These are phyloP conservation scores for Stephanodiscus minutulus DNA, from an alignment of 108 stramenopile species.

Conservation along the genomic window DNA sequence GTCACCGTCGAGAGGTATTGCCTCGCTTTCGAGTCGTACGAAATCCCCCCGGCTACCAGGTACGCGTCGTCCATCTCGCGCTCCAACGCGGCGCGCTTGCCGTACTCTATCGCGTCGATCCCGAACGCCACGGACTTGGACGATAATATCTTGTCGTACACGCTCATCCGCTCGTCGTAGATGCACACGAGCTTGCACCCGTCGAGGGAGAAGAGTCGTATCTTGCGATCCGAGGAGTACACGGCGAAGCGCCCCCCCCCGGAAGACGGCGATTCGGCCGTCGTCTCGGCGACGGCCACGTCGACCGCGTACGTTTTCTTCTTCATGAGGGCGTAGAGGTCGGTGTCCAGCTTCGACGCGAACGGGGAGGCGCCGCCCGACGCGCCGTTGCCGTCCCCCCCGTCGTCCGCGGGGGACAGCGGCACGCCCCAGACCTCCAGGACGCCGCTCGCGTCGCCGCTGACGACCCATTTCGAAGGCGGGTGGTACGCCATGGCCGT, in stretches of 20 bases:
- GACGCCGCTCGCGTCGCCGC: slow-evolving; percentile 87
- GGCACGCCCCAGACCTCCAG: slow-evolving; percentile 89
- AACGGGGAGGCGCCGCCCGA: slow-evolving; percentile 41
- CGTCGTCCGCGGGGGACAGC: slow-evolving; percentile 15
- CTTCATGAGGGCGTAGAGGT: slow-evolving; percentile 89
- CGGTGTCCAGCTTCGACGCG: slow-evolving; percentile 86
- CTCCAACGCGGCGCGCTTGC: slow-evolving; percentile 85
- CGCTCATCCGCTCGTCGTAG: slow-evolving; percentile 88
- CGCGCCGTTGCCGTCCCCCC: not conserved
- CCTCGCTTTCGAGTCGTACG: slow-evolving; percentile 24
- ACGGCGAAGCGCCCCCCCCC: slow-evolving; percentile 83
- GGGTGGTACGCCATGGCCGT: slow-evolving; percentile 73
- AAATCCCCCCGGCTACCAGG: slow-evolving; percentile 37
- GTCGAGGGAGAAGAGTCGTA: slow-evolving; percentile 83
- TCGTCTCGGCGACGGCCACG: slow-evolving; percentile 60
- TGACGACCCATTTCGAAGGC: slow-evolving; percentile 64
- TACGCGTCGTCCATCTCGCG: slow-evolving; percentile 82
- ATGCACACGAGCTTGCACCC: slow-evolving; percentile 79
- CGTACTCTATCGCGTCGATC: slow-evolving; percentile 90
- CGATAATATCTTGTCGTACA: slow-evolving; percentile 61
- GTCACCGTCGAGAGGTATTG: slow-evolving; percentile 26
- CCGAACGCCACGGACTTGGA: slow-evolving; percentile 41
- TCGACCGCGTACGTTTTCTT: slow-evolving; percentile 78
- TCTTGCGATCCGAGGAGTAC: slow-evolving; percentile 78
- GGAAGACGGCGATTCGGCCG: no score